Evolutionary conservation across 176 grass and related monocot species (phyloP), one percentile per base, ranked within the genome.

Genomic region (Eremochloa ophiuroides): DNA sequence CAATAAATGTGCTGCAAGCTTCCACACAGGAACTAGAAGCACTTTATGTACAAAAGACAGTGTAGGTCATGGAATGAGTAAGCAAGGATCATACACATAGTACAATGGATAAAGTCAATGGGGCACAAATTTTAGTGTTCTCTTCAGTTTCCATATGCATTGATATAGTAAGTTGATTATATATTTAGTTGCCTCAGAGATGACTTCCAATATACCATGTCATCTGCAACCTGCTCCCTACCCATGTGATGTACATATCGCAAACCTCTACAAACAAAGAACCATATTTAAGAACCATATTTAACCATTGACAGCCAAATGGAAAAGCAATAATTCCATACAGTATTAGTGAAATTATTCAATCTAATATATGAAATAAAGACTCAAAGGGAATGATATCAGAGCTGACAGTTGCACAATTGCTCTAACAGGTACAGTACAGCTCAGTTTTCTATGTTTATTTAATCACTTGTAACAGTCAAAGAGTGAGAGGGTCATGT

Each of bases 171-270:
- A 56, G 4, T 50, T 7, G 22, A 16, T 27, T 69, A 14, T 56
- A 25, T 59, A 10, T 43, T 23, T 62, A 46, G 51, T 62, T 15
- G 44, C 38, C 4, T 61, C 2, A 1, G 53, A 26, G 34, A 69
- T 46, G 11, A 3, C 61, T 65, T 55, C n/a, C 25, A 4, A n/a
- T 38, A 41, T 33, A 80, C 46, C 22, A 75, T 40, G 31, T 5
- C 25, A 74, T 73, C 17, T 79, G 16, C 16, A 55, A 80, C 42
- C 13, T 66, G 14, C 33, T 55, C 33, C 80, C 55, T 29, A 71
- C 67, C 66, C 74, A 71, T 62, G 50, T 61, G 59, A 85, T 79
- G n/a, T 29, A 73, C 41, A 66, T 29, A 59, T 61, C 20, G 25
- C 13, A 29, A 3, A 39, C 5, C 15, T 8, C 42, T 33, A 29